phyloP scores from a whole-genome alignment of 2,329 filamentous ascomycete genomes.

The Geosmithia morbida region DNA sequence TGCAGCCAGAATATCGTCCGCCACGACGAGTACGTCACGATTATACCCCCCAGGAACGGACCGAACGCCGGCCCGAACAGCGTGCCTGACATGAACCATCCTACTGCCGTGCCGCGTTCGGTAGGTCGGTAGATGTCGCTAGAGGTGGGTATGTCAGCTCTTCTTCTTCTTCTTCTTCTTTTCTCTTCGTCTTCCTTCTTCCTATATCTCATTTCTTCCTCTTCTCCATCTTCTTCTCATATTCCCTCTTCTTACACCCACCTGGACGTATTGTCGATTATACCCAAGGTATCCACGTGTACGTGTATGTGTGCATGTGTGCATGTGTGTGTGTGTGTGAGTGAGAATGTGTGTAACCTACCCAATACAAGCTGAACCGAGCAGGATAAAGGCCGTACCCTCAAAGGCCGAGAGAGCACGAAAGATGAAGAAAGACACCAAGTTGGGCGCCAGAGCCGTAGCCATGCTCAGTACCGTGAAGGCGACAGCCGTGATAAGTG shows the following conservation, averaged over 20 bases:
- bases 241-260: too few relatives aligned
- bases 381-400: conserved; percentile 59
- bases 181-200: too few relatives aligned
- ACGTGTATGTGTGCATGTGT: background rate
- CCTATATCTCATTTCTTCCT: too few relatives aligned
- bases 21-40: conserved; percentile 63
- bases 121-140: conserved; percentile 49
- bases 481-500: conserved; percentile 42
- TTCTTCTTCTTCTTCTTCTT: too few relatives aligned
- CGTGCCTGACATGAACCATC: conserved; percentile 59
- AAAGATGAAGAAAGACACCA: conserved; percentile 60
- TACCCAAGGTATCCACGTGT: too few relatives aligned
- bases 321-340: too few relatives aligned
- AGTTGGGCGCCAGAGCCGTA: conserved; percentile 56
- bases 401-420: conserved; percentile 61
- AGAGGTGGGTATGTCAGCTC: background rate
- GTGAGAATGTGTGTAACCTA: conserved; percentile 13
- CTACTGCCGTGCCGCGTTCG: conserved; percentile 56
- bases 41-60: conserved; percentile 58
- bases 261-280: too few relatives aligned
- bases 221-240: too few relatives aligned
- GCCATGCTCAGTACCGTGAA: conserved; percentile 59
- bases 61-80: conserved; percentile 59
- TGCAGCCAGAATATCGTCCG: conserved; percentile 68
- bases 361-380: conserved; percentile 57